Base-by-base conservation (phyloP, 306 rosid genomes). In the Inga laurina region DNA sequence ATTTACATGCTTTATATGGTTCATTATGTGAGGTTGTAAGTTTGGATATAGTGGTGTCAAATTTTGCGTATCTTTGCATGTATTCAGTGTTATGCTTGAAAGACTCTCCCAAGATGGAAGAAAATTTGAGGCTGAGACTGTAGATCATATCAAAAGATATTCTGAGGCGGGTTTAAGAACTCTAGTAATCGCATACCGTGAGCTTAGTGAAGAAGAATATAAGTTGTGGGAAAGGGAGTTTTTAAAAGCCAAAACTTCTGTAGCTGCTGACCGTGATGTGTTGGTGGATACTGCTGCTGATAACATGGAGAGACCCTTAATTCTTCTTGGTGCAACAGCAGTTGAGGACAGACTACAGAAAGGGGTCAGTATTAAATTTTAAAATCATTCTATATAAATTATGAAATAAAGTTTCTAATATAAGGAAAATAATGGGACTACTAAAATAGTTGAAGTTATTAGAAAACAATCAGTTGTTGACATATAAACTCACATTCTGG, bases 131-230 rank as follows among this genome's bases (percentile, higher is more conserved):
- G 89, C 82, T 44, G 91, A 91, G 83, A 90, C 98, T 77, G 90
- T 83, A 83, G 89, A 85, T 65, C 95, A 91, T 74, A 89, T 93
- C 76, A 88, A 89, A 82, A 88, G 84, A 66, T 94, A 91, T 77
- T 86, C 98, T 10, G 97, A 93, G 87, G 97, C 94, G n/a, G 98
- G 98, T 82, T 89, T 94, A 82, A 84, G 97, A 81, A 94, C 97
- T 72, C 87, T 94, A 84, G 97, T 90, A 79, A 41, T 93, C 79
- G 70, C 97, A 48, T 93, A 79, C 70, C 88, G 94, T 21, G 88
- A 89, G 77, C 93, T 94, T 69, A 90, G 57, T 76, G 90, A 86
- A 87, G 93, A 87, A 83, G 97, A 88, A 69, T 94, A 88, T 70
- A 77, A 79, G 59, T 52, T 18, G 67, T 94, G 98, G 98, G 92